These are phyloP conservation scores for Vaccinium corymbosum DNA, from an alignment of 148 eudicot genomes.

Conservation along the genomic window DNA sequence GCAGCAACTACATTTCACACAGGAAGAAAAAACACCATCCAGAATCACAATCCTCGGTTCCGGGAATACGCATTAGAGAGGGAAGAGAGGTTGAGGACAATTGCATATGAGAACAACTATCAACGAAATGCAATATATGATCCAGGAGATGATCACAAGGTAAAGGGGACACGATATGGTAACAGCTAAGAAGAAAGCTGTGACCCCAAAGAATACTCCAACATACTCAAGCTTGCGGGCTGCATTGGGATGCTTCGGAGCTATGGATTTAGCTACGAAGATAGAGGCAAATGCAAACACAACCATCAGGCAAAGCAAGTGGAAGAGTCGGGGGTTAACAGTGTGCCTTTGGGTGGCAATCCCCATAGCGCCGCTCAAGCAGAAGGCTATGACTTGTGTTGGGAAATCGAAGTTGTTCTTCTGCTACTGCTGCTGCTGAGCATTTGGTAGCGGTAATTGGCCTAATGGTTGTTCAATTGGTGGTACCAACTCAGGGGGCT, in stretches of 20 bases:
- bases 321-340: not conserved
- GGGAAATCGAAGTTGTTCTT: too few species aligned
- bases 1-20: too few species aligned
- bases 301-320: not conserved
- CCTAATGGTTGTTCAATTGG: too few species aligned
- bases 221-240: not conserved
- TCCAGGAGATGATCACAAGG: not conserved
- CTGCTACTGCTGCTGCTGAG: too few species aligned
- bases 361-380: too few species aligned
- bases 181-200: not conserved
- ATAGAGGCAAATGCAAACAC: not conserved
- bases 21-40: too few species aligned
- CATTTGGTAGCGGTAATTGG: too few species aligned
- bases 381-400: too few species aligned
- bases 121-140: not conserved
- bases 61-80: too few species aligned
- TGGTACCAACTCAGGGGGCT: too few species aligned
- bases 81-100: not conserved
- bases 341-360: too few species aligned
- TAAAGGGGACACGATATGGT: not conserved
- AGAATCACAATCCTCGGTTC: too few species aligned
- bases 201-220: not conserved
- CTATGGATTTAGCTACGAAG: not conserved
- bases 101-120: not conserved
- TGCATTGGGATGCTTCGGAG: not conserved